A percentile compares a stretch with the other conserved stretches of the same genome.
These are phyloP conservation scores for Skeletonema costatum DNA, from an alignment of 108 stramenopile genomes.

Conservation along the genomic window DNA sequence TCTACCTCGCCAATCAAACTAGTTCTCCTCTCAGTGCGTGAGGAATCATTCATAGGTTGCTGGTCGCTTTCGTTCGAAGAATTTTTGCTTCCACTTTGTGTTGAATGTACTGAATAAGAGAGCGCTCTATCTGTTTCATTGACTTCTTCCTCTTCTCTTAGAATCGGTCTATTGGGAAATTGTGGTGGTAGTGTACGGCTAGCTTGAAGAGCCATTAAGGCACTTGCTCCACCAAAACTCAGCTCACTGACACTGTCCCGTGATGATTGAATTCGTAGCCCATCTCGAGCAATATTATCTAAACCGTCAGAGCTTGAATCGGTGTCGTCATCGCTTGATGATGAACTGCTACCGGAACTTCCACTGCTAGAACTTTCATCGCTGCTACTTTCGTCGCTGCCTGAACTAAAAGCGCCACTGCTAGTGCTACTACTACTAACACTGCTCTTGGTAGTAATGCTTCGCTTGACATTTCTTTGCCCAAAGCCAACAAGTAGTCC, in stretches of 20 bases:
- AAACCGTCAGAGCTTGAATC: slow-evolving; percentile 18
- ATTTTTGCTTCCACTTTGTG: not conserved
- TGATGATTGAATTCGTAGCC: slow-evolving; percentile 11
- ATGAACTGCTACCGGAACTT: slow-evolving; percentile 16
- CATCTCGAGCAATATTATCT: slow-evolving; percentile 29
- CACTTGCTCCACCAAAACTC: slow-evolving; percentile 52
- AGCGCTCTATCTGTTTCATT: not conserved
- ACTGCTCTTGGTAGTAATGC: slow-evolving; percentile 15
- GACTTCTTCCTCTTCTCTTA: not conserved
- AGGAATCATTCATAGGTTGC: not conserved
- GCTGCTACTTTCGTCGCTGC: slow-evolving; percentile 11
- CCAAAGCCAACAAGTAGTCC: slow-evolving; percentile 51
- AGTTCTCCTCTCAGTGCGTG: slow-evolving; percentile 3
- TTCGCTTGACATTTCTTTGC: slow-evolving; percentile 20
- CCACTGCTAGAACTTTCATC: slow-evolving; percentile 4
- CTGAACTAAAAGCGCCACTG: not conserved
- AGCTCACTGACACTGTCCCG: slow-evolving; percentile 38
- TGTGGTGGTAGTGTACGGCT: not conserved
- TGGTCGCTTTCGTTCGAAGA: not conserved
- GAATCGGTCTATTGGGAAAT: not conserved
- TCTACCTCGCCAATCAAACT: not conserved
- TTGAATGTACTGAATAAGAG: not conserved
- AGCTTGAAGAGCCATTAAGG: slow-evolving; percentile 23
- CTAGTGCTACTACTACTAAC: slow-evolving; percentile 19
- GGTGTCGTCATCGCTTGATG: slow-evolving; percentile 14